Conservation (phyloP, 177 flowering plant genomes). For the Vitis hybrid region DNA sequence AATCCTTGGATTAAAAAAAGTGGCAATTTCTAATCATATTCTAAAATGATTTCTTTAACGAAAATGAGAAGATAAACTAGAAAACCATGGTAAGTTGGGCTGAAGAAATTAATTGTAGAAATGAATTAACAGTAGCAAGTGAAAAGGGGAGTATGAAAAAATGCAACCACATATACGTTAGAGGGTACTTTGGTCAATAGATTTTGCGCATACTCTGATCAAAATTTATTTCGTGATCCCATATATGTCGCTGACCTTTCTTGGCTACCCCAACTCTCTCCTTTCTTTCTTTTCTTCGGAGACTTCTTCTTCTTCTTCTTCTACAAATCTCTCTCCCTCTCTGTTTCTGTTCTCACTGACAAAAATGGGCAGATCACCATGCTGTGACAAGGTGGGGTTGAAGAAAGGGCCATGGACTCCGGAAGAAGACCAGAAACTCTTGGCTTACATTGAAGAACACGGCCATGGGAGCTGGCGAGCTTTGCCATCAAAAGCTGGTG, state of each 20-base stretch:
- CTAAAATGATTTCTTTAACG: no score
- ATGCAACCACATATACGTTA: no score
- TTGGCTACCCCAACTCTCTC: constrained; percentile 19
- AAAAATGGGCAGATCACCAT: constrained; percentile 80
- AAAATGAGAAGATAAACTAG: no score
- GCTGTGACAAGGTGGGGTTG: constrained; percentile 86
- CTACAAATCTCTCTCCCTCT: neutral
- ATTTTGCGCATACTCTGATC: constrained; percentile 3
- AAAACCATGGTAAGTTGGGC: no score
- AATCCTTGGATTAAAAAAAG: no score
- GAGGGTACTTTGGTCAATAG: constrained; percentile 19
- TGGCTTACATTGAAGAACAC: constrained; percentile 77
- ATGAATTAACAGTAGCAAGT: no score
- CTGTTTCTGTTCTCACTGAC: neutral
- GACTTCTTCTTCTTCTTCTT: no score
- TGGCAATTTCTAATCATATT: no score
- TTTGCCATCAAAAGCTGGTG: constrained; percentile 85
- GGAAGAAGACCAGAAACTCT: constrained; percentile 88
- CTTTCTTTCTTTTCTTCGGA: constrained; percentile 18
- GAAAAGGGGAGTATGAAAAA: no score
- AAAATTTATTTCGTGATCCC: constrained; percentile 37
- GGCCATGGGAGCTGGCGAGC: constrained; percentile 97
- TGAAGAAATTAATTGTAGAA: no score
- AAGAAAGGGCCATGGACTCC: constrained; percentile 97
- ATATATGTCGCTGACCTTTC: constrained; percentile 51